Conservation (phyloP, 2,329 filamentous ascomycete species). For the Chaetomiaceae sp. region DNA sequence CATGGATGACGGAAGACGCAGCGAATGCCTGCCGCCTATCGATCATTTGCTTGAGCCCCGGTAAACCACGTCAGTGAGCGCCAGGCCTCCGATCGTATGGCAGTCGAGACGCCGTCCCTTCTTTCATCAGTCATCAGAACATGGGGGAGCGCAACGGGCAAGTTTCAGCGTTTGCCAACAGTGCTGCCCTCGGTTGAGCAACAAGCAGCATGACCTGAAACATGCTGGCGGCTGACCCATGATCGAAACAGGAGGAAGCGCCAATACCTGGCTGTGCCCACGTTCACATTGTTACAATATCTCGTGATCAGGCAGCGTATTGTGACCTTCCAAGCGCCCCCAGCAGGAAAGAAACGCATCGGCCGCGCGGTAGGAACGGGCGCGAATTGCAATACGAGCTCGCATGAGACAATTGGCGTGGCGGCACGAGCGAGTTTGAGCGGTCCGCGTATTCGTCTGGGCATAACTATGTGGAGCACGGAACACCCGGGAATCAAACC, state of each 20-base stretch:
- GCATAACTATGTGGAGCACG: neutral
- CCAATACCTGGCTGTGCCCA: neutral
- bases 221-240: neutral
- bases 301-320: neutral
- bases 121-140: neutral
- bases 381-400: slow-evolving; percentile 15
- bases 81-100: slow-evolving; percentile 5
- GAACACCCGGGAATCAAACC: no score
- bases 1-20: slow-evolving; percentile 20
- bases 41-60: neutral
- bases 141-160: neutral
- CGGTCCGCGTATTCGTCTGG: slow-evolving; percentile 6
- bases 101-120: neutral
- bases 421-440: neutral
- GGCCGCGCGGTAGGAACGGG: neutral
- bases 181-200: neutral
- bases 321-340: slow-evolving; percentile 3
- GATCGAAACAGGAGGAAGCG: neutral
- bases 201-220: slow-evolving; percentile 7
- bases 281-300: neutral
- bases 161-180: neutral
- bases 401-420: slow-evolving; percentile 14
- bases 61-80: slow-evolving; percentile 11
- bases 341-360: neutral
- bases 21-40: slow-evolving; percentile 8